Evolutionary conservation across 2,329 filamentous ascomycete species (phyloP), one percentile per base, ranked within the genome.

Genomic region (Sporothrix humicola): DNA sequence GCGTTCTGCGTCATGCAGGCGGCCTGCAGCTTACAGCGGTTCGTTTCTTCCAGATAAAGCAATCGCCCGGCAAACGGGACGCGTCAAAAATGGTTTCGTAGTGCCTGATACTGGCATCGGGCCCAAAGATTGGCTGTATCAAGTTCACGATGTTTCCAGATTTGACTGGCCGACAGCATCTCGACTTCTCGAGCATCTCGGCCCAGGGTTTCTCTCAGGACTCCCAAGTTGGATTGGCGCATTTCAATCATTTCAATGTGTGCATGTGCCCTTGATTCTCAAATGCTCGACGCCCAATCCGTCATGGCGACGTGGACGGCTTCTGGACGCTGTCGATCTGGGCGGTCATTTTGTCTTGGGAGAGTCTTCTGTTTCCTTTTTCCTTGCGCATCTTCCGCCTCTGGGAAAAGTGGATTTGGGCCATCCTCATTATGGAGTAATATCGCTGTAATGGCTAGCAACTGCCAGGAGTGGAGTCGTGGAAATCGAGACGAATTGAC

Each of bases 1-100:
- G 72, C 48, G 42, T 70, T 52, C 72, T 69, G 72, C 65, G 37
- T 63, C 56, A 61, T 71, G 65, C 58, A 59, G 56, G 69, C 44
- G 12, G 69, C 44, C 20, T 71, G 69, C 56, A 71, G 69, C 56
- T 50, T 61, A 56, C 37, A 17, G 42, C n/a, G 37, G 50, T 42
- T 70, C n/a, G 10, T 58, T 46, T 44, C 48, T 54, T 54, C 48
- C 66, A 37, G 31, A 31, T 37, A 68, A 68, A 52, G 65, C 46
- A 68, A 68, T 68, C 46, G 65, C 46, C 63, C 65, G 46, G 61
- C 23, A n/a, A 46, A 23, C 44, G 44, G n/a, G 44, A 48, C 63
- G 46, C 46, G 46, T 52, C 13, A 17, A 23, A 52, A 23, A 13
- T 26, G 26, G 20, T 52, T 7, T n/a, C 8, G 37, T 15, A 8